Conservation (phyloP, 192 early-diverging fungal genomes). For the Linnemannia zychae region DNA sequence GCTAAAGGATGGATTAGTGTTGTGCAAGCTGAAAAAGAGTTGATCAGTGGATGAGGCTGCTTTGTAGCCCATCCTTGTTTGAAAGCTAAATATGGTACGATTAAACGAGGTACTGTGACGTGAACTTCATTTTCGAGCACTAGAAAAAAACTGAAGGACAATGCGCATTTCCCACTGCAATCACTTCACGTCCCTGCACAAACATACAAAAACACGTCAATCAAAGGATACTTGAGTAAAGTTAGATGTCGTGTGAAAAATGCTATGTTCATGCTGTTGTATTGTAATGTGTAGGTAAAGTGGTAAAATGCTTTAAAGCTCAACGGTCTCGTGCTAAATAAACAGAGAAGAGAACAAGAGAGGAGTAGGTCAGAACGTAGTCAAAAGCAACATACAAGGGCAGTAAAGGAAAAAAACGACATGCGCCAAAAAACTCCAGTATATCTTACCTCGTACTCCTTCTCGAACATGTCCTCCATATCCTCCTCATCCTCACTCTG, state of each 20-base stretch:
- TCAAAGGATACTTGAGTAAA: background rate
- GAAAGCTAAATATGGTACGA: background rate
- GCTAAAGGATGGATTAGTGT: background rate
- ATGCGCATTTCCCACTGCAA: background rate
- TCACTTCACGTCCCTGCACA: background rate
- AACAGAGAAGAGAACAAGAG: background rate
- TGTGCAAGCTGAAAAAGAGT: background rate
- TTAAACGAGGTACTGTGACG: background rate
- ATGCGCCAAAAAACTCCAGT: background rate
- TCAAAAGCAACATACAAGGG: background rate
- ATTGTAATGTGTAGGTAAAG: background rate
- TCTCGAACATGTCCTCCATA: constrained; percentile 67
- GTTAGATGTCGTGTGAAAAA: background rate
- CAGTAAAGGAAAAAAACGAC: background rate
- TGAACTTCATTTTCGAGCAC: no score
- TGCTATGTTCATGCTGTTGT: constrained; percentile 9
- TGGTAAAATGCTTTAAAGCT: constrained; percentile 39
- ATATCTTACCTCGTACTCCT: constrained; percentile 56
- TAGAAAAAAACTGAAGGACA: background rate
- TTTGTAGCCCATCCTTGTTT: background rate
- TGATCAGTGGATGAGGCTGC: background rate
- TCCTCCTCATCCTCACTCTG: constrained; percentile 77
- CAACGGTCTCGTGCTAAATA: constrained; percentile 45
- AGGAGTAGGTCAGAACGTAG: background rate
- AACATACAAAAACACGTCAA: background rate